A percentile compares a stretch with the other conserved stretches of the same genome.
These are phyloP conservation scores for Castanospermum australe DNA, from an alignment of 306 rosid genomes.

Conservation along the genomic window DNA sequence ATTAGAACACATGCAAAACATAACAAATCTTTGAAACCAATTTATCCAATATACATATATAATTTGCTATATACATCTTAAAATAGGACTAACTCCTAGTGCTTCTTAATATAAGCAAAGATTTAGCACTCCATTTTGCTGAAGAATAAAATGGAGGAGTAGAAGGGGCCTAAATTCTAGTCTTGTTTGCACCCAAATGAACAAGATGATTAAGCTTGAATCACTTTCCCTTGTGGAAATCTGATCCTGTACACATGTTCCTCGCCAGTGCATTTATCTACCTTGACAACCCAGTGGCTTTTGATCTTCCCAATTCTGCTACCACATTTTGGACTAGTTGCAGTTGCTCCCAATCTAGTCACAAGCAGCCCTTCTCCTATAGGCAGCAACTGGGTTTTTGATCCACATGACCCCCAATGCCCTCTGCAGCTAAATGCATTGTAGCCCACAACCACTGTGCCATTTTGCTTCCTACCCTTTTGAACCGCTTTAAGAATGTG, in stretches of 20 bases:
- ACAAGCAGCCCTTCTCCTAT: constrained; percentile 82
- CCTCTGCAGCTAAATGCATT: constrained; percentile 65
- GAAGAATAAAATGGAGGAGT: constrained; percentile 1
- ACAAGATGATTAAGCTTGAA: constrained; percentile 48
- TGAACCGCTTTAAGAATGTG: constrained; percentile 45
- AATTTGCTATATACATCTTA: constrained; percentile 33
- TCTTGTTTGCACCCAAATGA: not conserved
- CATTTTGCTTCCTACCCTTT: constrained; percentile 42
- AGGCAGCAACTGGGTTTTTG: constrained; percentile 70
- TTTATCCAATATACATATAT: constrained; percentile 6
- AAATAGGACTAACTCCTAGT: not conserved
- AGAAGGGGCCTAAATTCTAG: not conserved
- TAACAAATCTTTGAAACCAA: not conserved
- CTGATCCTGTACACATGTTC: constrained; percentile 93
- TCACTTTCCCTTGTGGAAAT: constrained; percentile 53
- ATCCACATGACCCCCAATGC: constrained; percentile 48
- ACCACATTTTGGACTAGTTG: constrained; percentile 12
- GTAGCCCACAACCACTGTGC: constrained; percentile 62
- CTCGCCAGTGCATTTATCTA: constrained; percentile 91
- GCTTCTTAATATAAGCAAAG: constrained; percentile 13
- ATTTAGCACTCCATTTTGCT: constrained; percentile 20
- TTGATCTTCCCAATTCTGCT: constrained; percentile 29
- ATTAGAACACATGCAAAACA: not conserved
- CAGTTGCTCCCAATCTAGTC: constrained; percentile 45
- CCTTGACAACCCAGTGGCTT: constrained; percentile 78